These are phyloP conservation scores for Termitomyces sp. DNA, from an alignment of 768 basidiomycete species.

Conservation along the genomic window DNA sequence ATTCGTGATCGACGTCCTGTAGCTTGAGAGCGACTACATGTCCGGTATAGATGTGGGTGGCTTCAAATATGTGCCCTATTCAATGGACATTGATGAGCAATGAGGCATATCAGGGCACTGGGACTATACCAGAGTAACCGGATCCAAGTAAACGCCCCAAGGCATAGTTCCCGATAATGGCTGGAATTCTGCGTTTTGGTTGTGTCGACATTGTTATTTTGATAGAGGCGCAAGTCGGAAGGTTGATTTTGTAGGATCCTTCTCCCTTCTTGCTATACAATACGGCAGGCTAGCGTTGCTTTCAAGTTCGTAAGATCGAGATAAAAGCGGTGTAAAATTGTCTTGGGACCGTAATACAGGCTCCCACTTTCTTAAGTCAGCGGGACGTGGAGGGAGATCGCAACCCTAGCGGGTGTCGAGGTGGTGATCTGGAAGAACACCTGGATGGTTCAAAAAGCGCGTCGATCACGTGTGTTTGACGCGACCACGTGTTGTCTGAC, in stretches of 20 bases:
- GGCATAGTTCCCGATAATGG: slow-evolving; percentile 59
- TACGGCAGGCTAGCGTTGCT: not conserved
- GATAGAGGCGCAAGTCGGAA: not conserved
- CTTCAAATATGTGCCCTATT: slow-evolving; percentile 69
- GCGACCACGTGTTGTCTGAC: slow-evolving; percentile 17
- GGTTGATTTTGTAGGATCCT: not conserved
- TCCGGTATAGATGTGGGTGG: slow-evolving; percentile 52
- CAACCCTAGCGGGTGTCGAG: not conserved
- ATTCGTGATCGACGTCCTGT: slow-evolving; percentile 67
- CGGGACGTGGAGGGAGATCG: not conserved
- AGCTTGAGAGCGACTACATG: slow-evolving; percentile 73
- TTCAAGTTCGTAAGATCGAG: not conserved
- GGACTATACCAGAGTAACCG: slow-evolving; percentile 64
- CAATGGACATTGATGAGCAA: not conserved
- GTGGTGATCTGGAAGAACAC: not conserved
- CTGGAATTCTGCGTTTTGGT: slow-evolving; percentile 25
- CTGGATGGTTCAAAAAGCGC: slow-evolving; percentile 28
- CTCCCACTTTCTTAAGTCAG: not conserved
- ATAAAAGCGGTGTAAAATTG: not conserved
- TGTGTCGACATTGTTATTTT: slow-evolving; percentile 8
- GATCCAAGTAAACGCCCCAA: slow-evolving; percentile 61
- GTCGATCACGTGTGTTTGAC: slow-evolving; percentile 29
- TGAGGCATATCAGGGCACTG: not conserved
- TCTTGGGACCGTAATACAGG: not conserved
- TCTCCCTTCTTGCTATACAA: not conserved